phyloP scores from a whole-genome alignment of 495 filamentous ascomycete genomes.

The Letharia lupina region DNA sequence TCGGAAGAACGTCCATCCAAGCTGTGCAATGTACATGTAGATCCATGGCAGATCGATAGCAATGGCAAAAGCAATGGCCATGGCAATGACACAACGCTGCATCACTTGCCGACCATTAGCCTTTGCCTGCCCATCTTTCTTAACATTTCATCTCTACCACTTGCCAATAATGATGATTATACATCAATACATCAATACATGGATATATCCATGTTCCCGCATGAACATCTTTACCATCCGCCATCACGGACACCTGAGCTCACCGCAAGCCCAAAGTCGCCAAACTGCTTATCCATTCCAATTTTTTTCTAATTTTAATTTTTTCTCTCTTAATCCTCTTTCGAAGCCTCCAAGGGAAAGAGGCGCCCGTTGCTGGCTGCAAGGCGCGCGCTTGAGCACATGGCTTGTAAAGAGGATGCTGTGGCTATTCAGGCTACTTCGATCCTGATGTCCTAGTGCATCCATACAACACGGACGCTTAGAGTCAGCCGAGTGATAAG shows the following conservation, averaged over 20 bases:
- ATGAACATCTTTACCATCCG: not conserved
- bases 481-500: not conserved
- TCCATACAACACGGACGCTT: not conserved
- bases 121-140: not conserved
- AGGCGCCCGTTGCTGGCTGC: not conserved
- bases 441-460: not conserved
- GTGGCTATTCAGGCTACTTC: not conserved
- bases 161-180: not conserved
- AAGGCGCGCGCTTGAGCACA: not conserved
- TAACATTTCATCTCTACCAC: not conserved
- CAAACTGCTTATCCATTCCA: no score
- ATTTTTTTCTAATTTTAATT: no score
- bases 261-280: not conserved
- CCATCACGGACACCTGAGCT: not conserved
- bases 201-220: not conserved
- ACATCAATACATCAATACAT: not conserved
- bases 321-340: no score
- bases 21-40: not conserved
- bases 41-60: no score
- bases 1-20: constrained; percentile 8
- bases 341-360: not conserved
- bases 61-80: no score
- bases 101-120: not conserved
- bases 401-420: not conserved
- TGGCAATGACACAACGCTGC: not conserved